Conservation (phyloP, 2,329 filamentous ascomycete genomes). For the Pyrenochaeta sp. region DNA sequence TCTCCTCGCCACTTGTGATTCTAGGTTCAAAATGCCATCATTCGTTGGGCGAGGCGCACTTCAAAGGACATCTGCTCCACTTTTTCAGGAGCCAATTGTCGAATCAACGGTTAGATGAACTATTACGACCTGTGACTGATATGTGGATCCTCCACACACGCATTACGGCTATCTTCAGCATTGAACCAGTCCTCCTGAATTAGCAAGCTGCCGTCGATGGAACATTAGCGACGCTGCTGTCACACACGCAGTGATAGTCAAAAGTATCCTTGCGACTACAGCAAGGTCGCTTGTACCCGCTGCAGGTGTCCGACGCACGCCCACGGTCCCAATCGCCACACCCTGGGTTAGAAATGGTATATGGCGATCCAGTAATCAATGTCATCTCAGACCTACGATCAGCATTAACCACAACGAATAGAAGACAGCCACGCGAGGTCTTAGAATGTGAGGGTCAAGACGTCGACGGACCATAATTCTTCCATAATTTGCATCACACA, state of each 20-base stretch:
- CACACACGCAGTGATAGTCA: neutral
- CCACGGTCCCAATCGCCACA: neutral
- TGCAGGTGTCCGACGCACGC: neutral
- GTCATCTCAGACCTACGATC: neutral
- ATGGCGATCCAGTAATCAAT: neutral
- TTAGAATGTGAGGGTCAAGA: neutral
- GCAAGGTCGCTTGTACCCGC: neutral
- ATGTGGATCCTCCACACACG: neutral
- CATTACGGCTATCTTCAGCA: neutral
- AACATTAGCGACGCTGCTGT: neutral
- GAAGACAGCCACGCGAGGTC: neutral
- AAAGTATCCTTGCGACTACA: neutral
- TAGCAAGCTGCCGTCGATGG: neutral
- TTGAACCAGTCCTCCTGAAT: neutral
- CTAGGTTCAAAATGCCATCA: neutral
- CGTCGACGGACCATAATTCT: neutral
- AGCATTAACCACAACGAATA: neutral
- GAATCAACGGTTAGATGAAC: neutral
- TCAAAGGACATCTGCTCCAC: neutral
- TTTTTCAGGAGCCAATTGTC: neutral
- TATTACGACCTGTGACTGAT: neutral
- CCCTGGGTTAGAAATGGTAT: neutral
- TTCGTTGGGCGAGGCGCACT: neutral
- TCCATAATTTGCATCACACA: neutral
- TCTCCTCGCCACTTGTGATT: no score